These are phyloP conservation scores for Boletus pseudo-olivaceus DNA, from an alignment of 768 basidiomycete genomes.

Conservation along the genomic window DNA sequence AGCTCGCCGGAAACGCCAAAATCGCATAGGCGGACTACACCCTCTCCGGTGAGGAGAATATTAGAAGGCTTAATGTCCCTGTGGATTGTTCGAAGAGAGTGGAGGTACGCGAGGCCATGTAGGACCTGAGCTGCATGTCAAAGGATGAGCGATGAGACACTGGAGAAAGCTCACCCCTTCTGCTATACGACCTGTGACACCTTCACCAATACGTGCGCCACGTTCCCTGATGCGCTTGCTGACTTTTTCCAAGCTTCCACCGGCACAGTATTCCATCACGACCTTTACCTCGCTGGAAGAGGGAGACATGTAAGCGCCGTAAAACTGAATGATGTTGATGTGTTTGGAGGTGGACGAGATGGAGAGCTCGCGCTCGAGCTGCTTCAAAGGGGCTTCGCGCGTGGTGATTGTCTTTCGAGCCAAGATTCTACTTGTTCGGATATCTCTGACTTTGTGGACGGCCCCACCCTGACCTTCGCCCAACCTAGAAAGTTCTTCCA, in stretches of 20 bases:
- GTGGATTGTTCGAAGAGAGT: constrained; percentile 89
- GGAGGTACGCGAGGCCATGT: constrained; percentile 91
- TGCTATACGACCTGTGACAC: constrained; percentile 86
- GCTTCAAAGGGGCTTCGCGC: constrained; percentile 85
- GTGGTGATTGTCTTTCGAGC: constrained; percentile 95
- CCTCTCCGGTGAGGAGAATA: constrained; percentile 84
- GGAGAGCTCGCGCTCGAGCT: constrained; percentile 87
- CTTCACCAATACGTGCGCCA: constrained; percentile 78
- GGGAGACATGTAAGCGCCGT: constrained; percentile 87
- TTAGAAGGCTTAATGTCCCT: constrained; percentile 95
- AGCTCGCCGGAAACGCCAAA: constrained; percentile 98
- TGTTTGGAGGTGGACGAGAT: constrained; percentile 86
- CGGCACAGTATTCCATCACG: constrained; percentile 88
- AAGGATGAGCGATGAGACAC: neutral
- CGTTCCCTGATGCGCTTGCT: constrained; percentile 79
- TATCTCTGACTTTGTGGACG: constrained; percentile 90
- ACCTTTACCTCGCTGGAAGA: constrained; percentile 92
- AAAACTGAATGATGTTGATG: constrained; percentile 85
- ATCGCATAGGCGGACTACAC: constrained; percentile 88
- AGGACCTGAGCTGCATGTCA: constrained; percentile 52
- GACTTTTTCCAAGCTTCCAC: constrained; percentile 86
- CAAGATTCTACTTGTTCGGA: constrained; percentile 73
- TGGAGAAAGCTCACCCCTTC: constrained; percentile 67
- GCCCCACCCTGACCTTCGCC: constrained; percentile 97
- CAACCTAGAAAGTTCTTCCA: constrained; percentile 74